These are phyloP conservation scores for Melampsora americana DNA, from an alignment of 1,284 basidiomycete species.

Conservation along the genomic window DNA sequence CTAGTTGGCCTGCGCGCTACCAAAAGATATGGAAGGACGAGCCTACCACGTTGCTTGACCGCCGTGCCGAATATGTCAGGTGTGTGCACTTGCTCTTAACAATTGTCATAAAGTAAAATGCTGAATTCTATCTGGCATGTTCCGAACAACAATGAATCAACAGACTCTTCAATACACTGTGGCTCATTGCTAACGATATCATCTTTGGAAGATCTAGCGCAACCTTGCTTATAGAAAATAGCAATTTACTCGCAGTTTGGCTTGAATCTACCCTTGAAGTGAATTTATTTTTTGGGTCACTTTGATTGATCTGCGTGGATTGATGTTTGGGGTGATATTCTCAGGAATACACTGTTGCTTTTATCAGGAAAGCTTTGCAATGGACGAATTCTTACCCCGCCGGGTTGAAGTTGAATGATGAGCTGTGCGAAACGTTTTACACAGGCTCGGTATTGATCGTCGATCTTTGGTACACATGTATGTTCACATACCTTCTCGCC, in stretches of 20 bases:
- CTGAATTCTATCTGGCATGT: slow-evolving; percentile 42
- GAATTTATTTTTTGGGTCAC: slow-evolving; percentile 3
- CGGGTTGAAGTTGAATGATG: slow-evolving; percentile 91
- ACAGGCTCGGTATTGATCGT: slow-evolving; percentile 66
- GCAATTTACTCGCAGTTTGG: slow-evolving; percentile 39
- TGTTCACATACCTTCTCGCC: slow-evolving; percentile 48
- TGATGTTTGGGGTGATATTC: slow-evolving; percentile 19
- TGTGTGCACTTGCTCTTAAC: slow-evolving; percentile 51
- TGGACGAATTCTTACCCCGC: slow-evolving; percentile 96
- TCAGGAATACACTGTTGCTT: slow-evolving; percentile 59
- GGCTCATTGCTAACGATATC: slow-evolving; percentile 85
- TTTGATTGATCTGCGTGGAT: slow-evolving; percentile 37
- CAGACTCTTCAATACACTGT: slow-evolving; percentile 85
- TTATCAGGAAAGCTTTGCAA: slow-evolving; percentile 62
- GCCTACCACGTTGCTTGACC: slow-evolving; percentile 45
- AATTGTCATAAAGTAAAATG: background rate
- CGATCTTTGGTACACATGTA: slow-evolving; percentile 65
- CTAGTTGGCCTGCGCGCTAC: slow-evolving; percentile 54
- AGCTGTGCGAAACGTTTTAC: slow-evolving; percentile 69
- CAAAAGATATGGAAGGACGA: slow-evolving; percentile 46
- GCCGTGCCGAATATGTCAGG: slow-evolving; percentile 59
- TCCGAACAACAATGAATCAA: slow-evolving; percentile 24
- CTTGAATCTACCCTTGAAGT: slow-evolving; percentile 49
- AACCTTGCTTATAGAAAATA: slow-evolving; percentile 66
- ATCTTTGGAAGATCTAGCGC: slow-evolving; percentile 73